Evolutionary conservation across 2,329 filamentous ascomycete genomes (phyloP), one percentile per base, ranked within the genome.

Genomic region (Arachnomyces sp.): DNA sequence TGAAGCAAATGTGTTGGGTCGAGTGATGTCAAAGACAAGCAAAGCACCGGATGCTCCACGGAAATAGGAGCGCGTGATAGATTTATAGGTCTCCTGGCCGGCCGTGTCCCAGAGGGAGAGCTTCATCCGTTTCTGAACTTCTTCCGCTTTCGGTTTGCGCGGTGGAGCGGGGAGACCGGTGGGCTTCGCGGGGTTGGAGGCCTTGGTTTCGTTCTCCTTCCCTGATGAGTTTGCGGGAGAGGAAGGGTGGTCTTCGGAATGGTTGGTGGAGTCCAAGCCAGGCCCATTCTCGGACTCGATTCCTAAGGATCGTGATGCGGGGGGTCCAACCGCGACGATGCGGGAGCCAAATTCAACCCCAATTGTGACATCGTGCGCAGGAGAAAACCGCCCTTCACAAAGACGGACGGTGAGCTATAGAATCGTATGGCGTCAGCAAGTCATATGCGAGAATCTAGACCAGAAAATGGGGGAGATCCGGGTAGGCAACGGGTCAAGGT

Each of bases 61-160:
- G 65, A 94, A 94, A 68, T 95, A 95, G 46, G 84, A 92, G 40
- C 90, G 75, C 7, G 90, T 96, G 43, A 96, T 92, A 33, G 84
- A 90, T 63, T 95, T 95, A 72, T 96, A 96, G 9, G 88, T 94
- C 69, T 96, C 90, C 63, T 96, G 90, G 17, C 90, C 90, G 12
- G 90, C 90, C 1, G 90, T 96, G 59, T 95, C 90, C 90, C 90
- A 96, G 8, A 96, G 72, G 33, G 81, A 87, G 4, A 94, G 75
- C 66, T 94, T 94, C 88, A 94, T 94, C 67, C 90, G 82, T 79
- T 77, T 77, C 52, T 79, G 75, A 32, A 52, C 49, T 30, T 60
- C 57, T 11, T 60, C 51, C 30, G 59, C 54, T 48, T 60, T 54
- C 33, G 51, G 49, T 45, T 60, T 65, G 33, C 47, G 54, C 31